Conservation (phyloP, 163 green algal genomes). For the Chlamydomonas reinhardtii region DNA sequence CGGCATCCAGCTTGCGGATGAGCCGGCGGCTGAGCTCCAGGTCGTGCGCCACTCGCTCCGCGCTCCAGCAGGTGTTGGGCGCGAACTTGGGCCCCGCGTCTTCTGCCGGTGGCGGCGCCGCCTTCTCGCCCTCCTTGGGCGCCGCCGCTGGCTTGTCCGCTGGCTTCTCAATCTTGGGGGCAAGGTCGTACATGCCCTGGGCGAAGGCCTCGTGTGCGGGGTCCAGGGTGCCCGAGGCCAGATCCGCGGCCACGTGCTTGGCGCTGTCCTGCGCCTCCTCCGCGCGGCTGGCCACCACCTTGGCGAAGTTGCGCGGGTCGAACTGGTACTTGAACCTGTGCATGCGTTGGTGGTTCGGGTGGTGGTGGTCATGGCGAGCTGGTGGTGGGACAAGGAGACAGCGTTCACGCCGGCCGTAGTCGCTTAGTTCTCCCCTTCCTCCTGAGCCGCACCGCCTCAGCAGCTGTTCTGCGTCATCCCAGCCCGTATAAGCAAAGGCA, state of each 20-base stretch:
- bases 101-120: no score
- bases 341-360: not conserved
- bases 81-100: conserved; percentile 44
- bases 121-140: no score
- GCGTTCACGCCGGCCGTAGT: no score
- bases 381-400: no score
- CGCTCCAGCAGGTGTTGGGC: conserved; percentile 56
- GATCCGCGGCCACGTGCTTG: conserved; percentile 48
- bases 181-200: conserved; percentile 60
- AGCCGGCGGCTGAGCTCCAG: conserved; percentile 61
- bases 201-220: conserved; percentile 59
- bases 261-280: conserved; percentile 45
- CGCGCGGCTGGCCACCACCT: conserved; percentile 26
- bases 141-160: not conserved
- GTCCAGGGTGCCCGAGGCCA: conserved; percentile 50
- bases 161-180: conserved; percentile 43
- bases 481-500: no score
- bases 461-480: no score
- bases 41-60: conserved; percentile 59
- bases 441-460: no score
- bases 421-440: no score
- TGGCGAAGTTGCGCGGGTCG: conserved; percentile 76
- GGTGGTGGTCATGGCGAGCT: no score
- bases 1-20: conserved; percentile 81
- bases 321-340: conserved; percentile 60